These are phyloP conservation scores for Penicillium silybi DNA, from an alignment of 495 filamentous ascomycete genomes.

Conservation along the genomic window DNA sequence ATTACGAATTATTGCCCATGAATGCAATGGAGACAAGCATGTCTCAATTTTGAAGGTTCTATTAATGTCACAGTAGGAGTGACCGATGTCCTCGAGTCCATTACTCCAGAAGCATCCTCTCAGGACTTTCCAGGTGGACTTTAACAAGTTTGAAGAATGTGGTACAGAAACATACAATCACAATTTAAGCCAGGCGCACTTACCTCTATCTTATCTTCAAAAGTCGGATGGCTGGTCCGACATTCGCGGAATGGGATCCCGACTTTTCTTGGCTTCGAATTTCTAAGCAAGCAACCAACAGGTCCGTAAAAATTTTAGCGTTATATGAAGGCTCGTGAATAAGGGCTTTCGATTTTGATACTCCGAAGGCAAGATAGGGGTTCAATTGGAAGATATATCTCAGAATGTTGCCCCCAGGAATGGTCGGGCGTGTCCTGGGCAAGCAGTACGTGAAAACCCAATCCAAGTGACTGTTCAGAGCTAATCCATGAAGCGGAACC, in stretches of 20 bases:
- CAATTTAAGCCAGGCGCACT: no score
- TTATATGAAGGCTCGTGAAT: no score
- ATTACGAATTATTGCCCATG: background rate
- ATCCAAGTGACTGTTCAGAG: background rate
- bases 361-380: no score
- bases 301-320: no score
- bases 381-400: background rate
- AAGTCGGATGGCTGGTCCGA: no score
- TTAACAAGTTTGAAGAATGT: constrained; percentile 78
- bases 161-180: no score
- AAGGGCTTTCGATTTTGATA: no score
- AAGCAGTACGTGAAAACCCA: background rate
- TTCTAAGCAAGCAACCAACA: background rate
- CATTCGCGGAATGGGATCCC: background rate
- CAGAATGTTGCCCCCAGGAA: background rate
- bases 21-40: background rate
- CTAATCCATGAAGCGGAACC: background rate
- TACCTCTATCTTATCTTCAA: constrained; percentile 28
- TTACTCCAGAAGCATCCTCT: constrained; percentile 63
- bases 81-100: background rate
- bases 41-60: background rate
- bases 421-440: background rate
- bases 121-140: constrained; percentile 84
- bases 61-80: background rate
- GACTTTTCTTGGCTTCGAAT: background rate